A percentile compares a stretch with the other conserved stretches of the same genome.
Conservation (phyloP, 306 rosid genomes). For the Quercus berberidifolia region DNA sequence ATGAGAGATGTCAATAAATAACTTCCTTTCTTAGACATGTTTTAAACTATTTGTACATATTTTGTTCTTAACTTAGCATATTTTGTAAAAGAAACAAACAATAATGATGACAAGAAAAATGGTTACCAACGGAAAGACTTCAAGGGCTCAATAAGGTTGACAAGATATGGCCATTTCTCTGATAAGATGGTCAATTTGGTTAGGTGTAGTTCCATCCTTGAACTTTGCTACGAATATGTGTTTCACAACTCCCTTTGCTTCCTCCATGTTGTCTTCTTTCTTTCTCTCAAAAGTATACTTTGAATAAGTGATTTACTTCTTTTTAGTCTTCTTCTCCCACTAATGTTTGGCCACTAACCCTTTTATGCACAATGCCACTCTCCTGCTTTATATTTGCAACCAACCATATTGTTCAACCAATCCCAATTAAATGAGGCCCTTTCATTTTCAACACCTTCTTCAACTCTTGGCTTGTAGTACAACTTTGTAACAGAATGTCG, state of each 20-base stretch:
- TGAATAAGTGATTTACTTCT: neutral
- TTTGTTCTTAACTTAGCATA: neutral
- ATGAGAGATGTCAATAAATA: too few species aligned
- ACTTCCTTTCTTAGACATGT: too few species aligned
- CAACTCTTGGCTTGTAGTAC: too few species aligned
- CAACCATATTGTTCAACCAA: too few species aligned
- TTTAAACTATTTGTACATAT: neutral
- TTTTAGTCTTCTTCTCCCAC: too few species aligned
- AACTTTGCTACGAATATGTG: neutral
- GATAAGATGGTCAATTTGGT: neutral
- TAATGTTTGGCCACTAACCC: too few species aligned
- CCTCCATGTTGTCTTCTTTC: neutral
- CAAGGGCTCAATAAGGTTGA: neutral
- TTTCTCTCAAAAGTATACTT: neutral
- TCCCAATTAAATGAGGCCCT: too few species aligned
- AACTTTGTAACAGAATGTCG: too few species aligned
- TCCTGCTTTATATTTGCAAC: too few species aligned
- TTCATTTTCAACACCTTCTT: too few species aligned
- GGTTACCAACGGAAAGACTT: neutral
- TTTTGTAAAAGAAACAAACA: neutral
- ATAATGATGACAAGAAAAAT: neutral
- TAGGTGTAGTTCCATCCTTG: neutral
- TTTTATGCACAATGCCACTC: too few species aligned
- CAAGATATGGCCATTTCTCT: neutral
- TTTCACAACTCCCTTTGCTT: neutral